Base-by-base conservation (phyloP, 1,284 basidiomycete genomes). In the Hemileia vastatrix region DNA sequence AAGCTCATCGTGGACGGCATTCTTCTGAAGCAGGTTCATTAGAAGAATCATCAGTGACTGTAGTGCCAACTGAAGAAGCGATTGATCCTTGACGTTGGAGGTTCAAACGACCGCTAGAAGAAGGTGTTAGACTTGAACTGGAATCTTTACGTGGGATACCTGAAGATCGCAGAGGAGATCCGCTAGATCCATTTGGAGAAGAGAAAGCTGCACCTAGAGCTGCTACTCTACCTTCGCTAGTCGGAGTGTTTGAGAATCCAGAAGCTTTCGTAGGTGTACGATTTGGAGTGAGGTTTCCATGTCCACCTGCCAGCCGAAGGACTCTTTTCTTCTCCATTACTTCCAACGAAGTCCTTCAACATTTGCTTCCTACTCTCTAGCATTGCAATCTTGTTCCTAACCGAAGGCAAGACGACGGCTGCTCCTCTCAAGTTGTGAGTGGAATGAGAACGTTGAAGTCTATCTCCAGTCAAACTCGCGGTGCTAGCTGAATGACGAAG, bases 351-450 rank as follows among this genome's bases (percentile, higher is more conserved):
- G 9, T 40, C 36, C 36, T 40, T 40, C 36, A 50, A 32, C 48
- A 32, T 27, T n/a, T 27, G 48, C n/a, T 59, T 59, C 3, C 70
- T 52, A 15, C 55, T 65, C 59, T 72, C 71, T 32, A 72, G 58
- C 69, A 68, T 64, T 6, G 70, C 70, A 33, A 72, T 72, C 67
- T 72, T 72, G 65, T 70, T 71, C 18, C 71, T 64, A 6, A 72
- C 71, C 44, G 69, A 70, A 5, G 71, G 71, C 13, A 71, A 67
- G 40, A 72, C 65, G 8, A 71, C 56, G 4, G 67, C 53, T 9
- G 66, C 51, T 0, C 66, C 69, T 8, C 69, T 66, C 3, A 69
- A 62, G 19, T 68, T 68, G 59, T 69, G 68, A 6, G 65, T 65
- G 21, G 63, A 67, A 15, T 67, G 64, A 18, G 67, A 67, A 31